phyloP scores from a whole-genome alignment of 129 eudicot genomes.

The Cynara cardunculus region DNA sequence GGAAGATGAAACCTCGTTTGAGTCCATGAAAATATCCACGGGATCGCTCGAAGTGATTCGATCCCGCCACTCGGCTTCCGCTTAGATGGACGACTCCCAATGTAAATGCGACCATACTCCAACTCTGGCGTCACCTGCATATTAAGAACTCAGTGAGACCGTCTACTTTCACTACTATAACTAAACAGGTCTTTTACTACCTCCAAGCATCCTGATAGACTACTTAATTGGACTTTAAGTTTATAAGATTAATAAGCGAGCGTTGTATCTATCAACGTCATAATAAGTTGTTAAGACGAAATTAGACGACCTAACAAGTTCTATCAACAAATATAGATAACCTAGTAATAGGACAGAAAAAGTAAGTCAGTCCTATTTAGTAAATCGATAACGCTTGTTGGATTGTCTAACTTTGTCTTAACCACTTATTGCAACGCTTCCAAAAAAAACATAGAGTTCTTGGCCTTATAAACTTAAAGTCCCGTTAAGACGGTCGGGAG shows the following conservation, averaged over 20 bases:
- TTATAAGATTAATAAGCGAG: too few relatives aligned
- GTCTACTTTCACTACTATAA: neutral
- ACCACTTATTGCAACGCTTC: too few relatives aligned
- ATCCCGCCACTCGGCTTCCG: slow-evolving; percentile 85
- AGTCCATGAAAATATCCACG: slow-evolving; percentile 88
- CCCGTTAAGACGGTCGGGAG: neutral
- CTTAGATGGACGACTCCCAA: slow-evolving; percentile 81
- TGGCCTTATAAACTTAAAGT: too few relatives aligned
- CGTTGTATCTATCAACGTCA: too few relatives aligned
- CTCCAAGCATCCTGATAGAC: too few relatives aligned
- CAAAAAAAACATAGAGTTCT: too few relatives aligned
- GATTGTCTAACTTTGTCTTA: too few relatives aligned
- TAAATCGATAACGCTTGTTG: too few relatives aligned
- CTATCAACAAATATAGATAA: too few relatives aligned
- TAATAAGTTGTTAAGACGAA: neutral
- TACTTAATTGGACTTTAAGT: too few relatives aligned
- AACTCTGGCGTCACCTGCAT: slow-evolving; percentile 72
- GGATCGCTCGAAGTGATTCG: slow-evolving; percentile 81
- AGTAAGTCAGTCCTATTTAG: neutral
- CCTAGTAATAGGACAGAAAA: neutral
- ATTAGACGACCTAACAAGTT: neutral
- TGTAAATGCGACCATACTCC: slow-evolving; percentile 86
- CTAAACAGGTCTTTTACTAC: neutral
- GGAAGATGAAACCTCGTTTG: slow-evolving; percentile 84
- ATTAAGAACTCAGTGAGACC: neutral